These are phyloP conservation scores for Acanthochlamys bracteata DNA, from an alignment of 106 monocot species.

Conservation along the genomic window DNA sequence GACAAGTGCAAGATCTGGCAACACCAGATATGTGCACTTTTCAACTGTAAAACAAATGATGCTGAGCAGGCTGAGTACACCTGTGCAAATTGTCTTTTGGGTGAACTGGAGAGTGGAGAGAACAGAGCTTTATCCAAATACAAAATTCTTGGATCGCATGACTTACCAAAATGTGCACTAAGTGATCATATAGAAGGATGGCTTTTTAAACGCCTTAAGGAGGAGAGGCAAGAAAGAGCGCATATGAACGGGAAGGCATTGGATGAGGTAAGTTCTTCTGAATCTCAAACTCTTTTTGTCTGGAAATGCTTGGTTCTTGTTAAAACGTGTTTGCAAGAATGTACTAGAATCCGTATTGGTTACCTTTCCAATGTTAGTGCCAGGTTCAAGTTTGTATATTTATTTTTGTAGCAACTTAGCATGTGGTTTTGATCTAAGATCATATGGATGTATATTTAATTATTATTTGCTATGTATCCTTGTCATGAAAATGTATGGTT, in stretches of 20 bases:
- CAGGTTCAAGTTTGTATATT: too few species aligned
- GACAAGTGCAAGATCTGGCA: conserved; percentile 43
- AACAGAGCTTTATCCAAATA: neutral
- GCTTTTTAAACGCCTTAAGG: conserved; percentile 1
- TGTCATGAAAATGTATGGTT: too few species aligned
- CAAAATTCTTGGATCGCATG: conserved; percentile 5
- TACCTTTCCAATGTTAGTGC: too few species aligned
- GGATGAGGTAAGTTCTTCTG: conserved; percentile 7
- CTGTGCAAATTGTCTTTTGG: conserved; percentile 1
- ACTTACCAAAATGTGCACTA: conserved; percentile 5
- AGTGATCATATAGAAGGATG: conserved; percentile 9
- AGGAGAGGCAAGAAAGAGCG: conserved; percentile 10
- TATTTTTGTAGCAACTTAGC: too few species aligned
- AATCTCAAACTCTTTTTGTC: neutral
- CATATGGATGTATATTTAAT: too few species aligned
- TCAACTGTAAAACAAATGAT: conserved; percentile 4
- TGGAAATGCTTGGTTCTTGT: too few species aligned
- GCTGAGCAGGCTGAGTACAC: conserved; percentile 8
- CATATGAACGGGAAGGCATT: neutral
- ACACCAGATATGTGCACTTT: conserved; percentile 17
- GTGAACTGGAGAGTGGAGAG: conserved; percentile 7
- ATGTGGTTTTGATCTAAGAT: too few species aligned
- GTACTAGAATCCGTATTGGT: too few species aligned
- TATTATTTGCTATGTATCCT: too few species aligned
- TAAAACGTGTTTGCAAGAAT: too few species aligned